A percentile compares a stretch with the other conserved stretches of the same genome.
Evolutionary conservation across 352 stramenopile species (phyloP).

Genomic region (Globisporangium acanthophoron): DNA sequence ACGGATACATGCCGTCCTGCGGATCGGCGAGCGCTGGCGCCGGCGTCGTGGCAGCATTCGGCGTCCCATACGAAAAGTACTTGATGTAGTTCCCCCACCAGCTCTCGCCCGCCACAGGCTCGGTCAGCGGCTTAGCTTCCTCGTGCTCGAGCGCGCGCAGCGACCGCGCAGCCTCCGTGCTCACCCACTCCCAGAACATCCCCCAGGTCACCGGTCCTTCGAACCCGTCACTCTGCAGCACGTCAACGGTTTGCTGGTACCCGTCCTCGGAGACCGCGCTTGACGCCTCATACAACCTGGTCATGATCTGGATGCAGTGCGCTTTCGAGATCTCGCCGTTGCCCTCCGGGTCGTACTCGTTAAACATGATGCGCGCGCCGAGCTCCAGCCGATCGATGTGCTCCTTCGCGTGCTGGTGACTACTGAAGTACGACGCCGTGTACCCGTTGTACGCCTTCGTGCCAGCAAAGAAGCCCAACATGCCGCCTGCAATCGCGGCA

Average conservation of each 20-base stretch:
- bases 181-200: slow-evolving; percentile 88
- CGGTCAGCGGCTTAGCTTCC: slow-evolving; percentile 34
- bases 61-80: slow-evolving; percentile 25
- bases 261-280: slow-evolving; percentile 57
- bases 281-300: slow-evolving; percentile 70
- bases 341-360: slow-evolving; percentile 67
- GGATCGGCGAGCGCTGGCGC: slow-evolving; percentile 6
- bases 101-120: slow-evolving; percentile 33
- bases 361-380: slow-evolving; percentile 76
- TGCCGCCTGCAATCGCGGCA: slow-evolving; percentile 73
- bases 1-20: slow-evolving; percentile 29
- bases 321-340: slow-evolving; percentile 61
- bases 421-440: slow-evolving; percentile 69
- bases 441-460: slow-evolving; percentile 73
- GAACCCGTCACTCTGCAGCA: slow-evolving; percentile 56
- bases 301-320: slow-evolving; percentile 71
- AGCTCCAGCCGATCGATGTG: slow-evolving; percentile 83
- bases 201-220: slow-evolving; percentile 69
- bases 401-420: slow-evolving; percentile 70
- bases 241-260: slow-evolving; percentile 49
- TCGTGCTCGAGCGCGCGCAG: slow-evolving; percentile 61
- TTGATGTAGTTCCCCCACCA: slow-evolving; percentile 71
- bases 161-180: slow-evolving; percentile 61
- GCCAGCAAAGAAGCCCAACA: slow-evolving; percentile 81
- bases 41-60: slow-evolving; percentile 12